Evolutionary conservation across 2,329 filamentous ascomycete species (phyloP).

Genomic region (Myriosclerotinia curreyana): DNA sequence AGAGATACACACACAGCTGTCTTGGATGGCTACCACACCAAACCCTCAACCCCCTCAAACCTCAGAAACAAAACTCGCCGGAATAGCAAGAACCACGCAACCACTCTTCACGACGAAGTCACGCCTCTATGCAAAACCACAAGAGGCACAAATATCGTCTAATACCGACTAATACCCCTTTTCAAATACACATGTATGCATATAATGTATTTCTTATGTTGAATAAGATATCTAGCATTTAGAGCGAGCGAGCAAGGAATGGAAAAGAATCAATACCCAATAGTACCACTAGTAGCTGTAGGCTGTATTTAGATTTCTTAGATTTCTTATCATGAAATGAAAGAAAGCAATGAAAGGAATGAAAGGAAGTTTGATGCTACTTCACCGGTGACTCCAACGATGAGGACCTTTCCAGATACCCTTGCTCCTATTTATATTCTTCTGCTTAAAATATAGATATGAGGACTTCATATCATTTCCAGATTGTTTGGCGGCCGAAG

Average conservation of each 20-base stretch:
- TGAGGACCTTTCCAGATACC: neutral
- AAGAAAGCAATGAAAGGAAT: too few relatives aligned
- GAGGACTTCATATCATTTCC: neutral
- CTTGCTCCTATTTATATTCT: neutral
- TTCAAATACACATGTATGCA: neutral
- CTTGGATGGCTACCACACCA: neutral
- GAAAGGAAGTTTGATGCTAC: too few relatives aligned
- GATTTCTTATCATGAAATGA: too few relatives aligned
- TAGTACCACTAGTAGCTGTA: neutral
- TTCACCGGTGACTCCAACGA: neutral
- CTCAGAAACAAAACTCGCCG: too few relatives aligned
- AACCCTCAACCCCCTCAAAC: neutral
- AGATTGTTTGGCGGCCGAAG: neutral
- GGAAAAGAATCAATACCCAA: too few relatives aligned
- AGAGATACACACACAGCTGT: neutral
- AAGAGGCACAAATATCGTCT: neutral
- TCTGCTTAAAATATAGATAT: neutral
- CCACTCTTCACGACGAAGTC: neutral
- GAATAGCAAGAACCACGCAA: neutral
- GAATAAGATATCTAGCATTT: too few relatives aligned
- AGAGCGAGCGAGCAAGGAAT: neutral
- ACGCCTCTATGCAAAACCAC: too few relatives aligned
- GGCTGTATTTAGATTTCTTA: neutral
- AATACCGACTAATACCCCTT: too few relatives aligned
- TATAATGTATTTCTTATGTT: neutral